Base-by-base conservation (phyloP, 495 filamentous ascomycete species). In the Aspergillus baeticus region DNA sequence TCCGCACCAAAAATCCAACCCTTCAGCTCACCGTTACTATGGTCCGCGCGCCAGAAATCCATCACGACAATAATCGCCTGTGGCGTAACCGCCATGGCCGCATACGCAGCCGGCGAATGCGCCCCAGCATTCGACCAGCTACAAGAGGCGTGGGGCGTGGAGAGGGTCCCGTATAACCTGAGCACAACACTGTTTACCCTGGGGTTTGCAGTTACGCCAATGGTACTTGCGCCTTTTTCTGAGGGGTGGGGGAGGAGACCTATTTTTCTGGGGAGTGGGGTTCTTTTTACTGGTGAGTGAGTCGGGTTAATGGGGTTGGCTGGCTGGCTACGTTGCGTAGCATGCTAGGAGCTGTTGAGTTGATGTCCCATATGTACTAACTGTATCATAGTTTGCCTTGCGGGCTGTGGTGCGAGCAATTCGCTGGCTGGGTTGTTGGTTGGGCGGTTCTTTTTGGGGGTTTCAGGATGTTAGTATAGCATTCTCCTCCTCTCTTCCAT, bases 221-320 rank as follows among this genome's bases (percentile, higher is more conserved):
- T 96, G 88, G 74, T 91, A 6, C 77, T 94, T 0, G 91, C 90
- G 3, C 91, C 91, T 2, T 84, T 96, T 58, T 88, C 85, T 10
- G 91, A 94, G 75, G 83, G 92, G 63, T 82, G 85, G 56, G 89
- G 89, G 0, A 79, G 89, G 8, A 80, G 84, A 58, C 87, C 88
- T 0, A 83, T 93, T 8, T 91, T 93, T 57, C 76, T 87, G 26
- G 38, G 38, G 15, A 42, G 36, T 11, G 36, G 36, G 36, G 13
- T 38, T 88, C 41, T 95, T 15, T 93, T 83, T 54, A 80, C 81
- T 13, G 67, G 77, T 71, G 60, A 43, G 72, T 36, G n/a, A n/a
- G 8, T 29, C 4, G 26, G 26, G 8, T 29, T 29, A 29, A n/a
- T n/a, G n/a, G n/a, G n/a, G n/a, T n/a, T n/a, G n/a, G n/a, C n/a